These are phyloP conservation scores for Imleria badia DNA, from an alignment of 768 basidiomycete genomes.

Conservation along the genomic window DNA sequence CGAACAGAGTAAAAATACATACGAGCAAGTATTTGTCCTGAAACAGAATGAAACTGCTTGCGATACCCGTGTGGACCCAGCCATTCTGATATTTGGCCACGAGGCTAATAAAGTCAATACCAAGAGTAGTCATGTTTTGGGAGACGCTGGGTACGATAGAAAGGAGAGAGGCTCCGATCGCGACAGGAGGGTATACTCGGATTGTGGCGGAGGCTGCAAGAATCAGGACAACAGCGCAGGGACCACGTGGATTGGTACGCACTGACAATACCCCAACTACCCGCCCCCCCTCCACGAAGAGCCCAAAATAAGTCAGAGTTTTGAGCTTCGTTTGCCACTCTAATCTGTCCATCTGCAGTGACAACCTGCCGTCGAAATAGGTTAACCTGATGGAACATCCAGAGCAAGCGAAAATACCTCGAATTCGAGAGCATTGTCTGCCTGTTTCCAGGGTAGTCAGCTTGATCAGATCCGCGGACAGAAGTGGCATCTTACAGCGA, in stretches of 20 bases:
- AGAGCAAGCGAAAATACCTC: conserved; percentile 8
- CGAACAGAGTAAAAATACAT: background rate
- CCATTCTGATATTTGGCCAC: conserved; percentile 20
- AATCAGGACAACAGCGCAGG: background rate
- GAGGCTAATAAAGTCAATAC: conserved; percentile 18
- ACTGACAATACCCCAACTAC: conserved; percentile 49
- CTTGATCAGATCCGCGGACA: background rate
- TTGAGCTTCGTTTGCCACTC: conserved; percentile 40
- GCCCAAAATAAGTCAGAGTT: conserved; percentile 56
- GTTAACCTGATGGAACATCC: background rate
- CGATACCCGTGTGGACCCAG: conserved; percentile 14
- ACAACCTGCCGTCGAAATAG: conserved; percentile 29
- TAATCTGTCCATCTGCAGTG: conserved; percentile 38
- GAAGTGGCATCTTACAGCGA: conserved; percentile 31
- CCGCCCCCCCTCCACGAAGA: conserved; percentile 50
- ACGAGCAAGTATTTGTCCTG: conserved; percentile 15
- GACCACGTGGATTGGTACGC: background rate
- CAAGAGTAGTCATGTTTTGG: conserved; percentile 12
- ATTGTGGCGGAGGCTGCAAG: conserved; percentile 20
- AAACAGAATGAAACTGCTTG: background rate
- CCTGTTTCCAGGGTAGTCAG: conserved; percentile 28
- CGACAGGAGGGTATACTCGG: conserved; percentile 5
- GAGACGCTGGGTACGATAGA: conserved; percentile 7
- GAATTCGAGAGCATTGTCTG: conserved; percentile 47
- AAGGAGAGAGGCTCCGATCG: conserved; percentile 14